Base-by-base conservation (phyloP, 108 stramenopile genomes). In the Pseudonitzschia multistriata region DNA sequence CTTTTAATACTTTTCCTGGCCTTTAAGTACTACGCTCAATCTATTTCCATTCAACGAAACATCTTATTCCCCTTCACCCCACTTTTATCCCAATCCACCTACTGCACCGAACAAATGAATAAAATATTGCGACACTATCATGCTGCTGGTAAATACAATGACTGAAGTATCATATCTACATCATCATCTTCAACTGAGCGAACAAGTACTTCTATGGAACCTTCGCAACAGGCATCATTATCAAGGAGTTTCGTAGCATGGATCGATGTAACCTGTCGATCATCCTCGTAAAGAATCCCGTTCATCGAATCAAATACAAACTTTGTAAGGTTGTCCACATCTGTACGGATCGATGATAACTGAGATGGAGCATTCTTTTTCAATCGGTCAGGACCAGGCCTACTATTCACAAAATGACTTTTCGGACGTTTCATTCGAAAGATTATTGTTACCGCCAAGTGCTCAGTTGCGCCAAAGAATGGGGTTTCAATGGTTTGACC, bases 301-400 rank as follows among this genome's bases (percentile, higher is more conserved):
- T 95, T 91, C 79, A 92, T 72, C 2, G 86, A 87, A 67, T 92
- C 94, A 71, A 95, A 55, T 21, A 95, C 88, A 73, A 95, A 95
- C 74, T 92, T 95, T 64, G 84, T 74, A 25, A 92, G 55, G 72
- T 92, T 95, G 52, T 95, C 94, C 19, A 95, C 81, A 76, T 95
- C 93, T 25, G 80, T 77, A 19, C 88, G 74, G 35, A 59, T 59
- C 11, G 67, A 66, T 15, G 48, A 33, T 11, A 78, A 50, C 52
- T 35, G 54, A 11, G 62, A 49, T 0, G 83, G 88, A 37, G 87
- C 83, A 39, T 53, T 72, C 28, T 59, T 53, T 72, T 79, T 73
- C 40, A 90, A 36, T 27, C 84, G 60, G 36, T 78, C 79, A 22
- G 66, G 65, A 7, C 86, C 89, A 8, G 81, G 82, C 54, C 66